Evolutionary conservation across 257 asterid genomes (phyloP).

Genomic region (Fraxinus cuspidata): DNA sequence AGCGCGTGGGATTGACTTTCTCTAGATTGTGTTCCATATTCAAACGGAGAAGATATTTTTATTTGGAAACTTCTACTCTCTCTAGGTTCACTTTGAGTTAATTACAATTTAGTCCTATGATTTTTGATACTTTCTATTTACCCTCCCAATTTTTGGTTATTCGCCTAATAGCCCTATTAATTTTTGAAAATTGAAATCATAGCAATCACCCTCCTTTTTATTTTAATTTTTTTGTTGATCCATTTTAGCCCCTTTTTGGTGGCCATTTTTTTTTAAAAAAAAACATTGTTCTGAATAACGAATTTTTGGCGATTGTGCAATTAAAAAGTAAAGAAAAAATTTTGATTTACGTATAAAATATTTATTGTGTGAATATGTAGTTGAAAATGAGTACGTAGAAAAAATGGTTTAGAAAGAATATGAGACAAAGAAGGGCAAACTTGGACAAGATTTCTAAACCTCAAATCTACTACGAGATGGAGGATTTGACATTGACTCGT

Average conservation of each 20-base stretch:
- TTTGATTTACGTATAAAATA: too few species aligned
- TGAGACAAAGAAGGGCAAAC: too few species aligned
- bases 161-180: neutral
- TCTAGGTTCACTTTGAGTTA: neutral
- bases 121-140: neutral
- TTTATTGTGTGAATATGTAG: too few species aligned
- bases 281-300: too few species aligned
- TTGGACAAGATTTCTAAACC: neutral
- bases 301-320: too few species aligned
- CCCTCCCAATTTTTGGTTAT: neutral
- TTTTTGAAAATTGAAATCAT: too few species aligned
- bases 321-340: too few species aligned
- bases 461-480: neutral
- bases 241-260: too few species aligned
- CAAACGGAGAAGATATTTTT: slow-evolving; percentile 31
- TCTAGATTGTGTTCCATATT: slow-evolving; percentile 14
- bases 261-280: too few species aligned
- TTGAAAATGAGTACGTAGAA: too few species aligned
- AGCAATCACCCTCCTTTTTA: neutral
- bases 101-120: neutral
- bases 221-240: neutral
- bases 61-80: neutral
- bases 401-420: too few species aligned
- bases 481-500: too few species aligned
- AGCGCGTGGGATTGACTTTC: slow-evolving; percentile 31